Percentiles rank a stretch among this genome's conserved stretches.
Evolutionary conservation across 768 basidiomycete species (phyloP).

Genomic region (Pholiota molesta): DNA sequence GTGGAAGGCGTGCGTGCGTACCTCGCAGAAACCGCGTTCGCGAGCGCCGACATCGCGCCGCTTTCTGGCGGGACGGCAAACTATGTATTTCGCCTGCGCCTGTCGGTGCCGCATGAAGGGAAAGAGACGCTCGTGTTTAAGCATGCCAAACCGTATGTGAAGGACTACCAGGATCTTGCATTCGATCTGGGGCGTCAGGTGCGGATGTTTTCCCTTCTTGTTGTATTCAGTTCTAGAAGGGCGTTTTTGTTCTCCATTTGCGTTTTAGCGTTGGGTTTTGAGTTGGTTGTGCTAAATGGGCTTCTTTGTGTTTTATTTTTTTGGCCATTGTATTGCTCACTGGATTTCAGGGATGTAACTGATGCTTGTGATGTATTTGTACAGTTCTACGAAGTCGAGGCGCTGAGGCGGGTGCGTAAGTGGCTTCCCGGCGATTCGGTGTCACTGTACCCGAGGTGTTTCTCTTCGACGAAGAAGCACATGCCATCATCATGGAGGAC

Average conservation of each 20-base stretch:
- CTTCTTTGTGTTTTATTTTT: background rate
- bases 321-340: background rate
- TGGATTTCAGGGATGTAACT: background rate
- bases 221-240: no score
- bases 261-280: background rate
- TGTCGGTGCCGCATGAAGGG: slow-evolving; percentile 43
- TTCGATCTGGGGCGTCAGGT: slow-evolving; percentile 57
- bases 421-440: slow-evolving; percentile 36
- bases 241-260: background rate
- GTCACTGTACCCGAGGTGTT: slow-evolving; percentile 54
- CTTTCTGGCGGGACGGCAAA: slow-evolving; percentile 59
- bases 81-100: slow-evolving; percentile 58
- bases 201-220: slow-evolving; percentile 10
- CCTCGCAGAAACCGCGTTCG: slow-evolving; percentile 50
- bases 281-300: background rate
- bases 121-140: slow-evolving; percentile 57
- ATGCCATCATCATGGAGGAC: slow-evolving; percentile 68
- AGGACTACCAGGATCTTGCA: slow-evolving; percentile 26
- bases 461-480: slow-evolving; percentile 48
- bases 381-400: slow-evolving; percentile 48
- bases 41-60: slow-evolving; percentile 36
- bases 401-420: slow-evolving; percentile 45
- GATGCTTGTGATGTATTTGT: background rate
- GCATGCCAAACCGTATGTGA: slow-evolving; percentile 51
- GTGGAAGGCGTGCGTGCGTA: slow-evolving; percentile 42